Evolutionary conservation across 1,284 basidiomycete species (phyloP), one percentile per base, ranked within the genome.

Genomic region (Pascua guehoae): DNA sequence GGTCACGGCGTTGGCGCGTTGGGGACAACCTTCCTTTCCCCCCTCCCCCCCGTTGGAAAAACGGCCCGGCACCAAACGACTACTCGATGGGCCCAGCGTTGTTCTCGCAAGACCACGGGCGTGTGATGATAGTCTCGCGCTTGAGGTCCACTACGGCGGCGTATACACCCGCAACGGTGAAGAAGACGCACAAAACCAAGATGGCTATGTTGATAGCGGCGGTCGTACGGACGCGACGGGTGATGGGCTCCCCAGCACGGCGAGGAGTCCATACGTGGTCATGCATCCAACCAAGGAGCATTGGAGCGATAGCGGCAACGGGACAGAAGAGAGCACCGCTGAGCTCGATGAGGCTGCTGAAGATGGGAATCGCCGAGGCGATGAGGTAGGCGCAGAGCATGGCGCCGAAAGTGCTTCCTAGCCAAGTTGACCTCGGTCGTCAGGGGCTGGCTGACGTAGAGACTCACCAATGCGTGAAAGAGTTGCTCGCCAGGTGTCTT

Each of bases 141-240:
- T 65, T 65, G 51, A 68, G 79, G 73, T 97, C 91, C 32, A 89
- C 92, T 71, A 97, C 93, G 54, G 66, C 60, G 11, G 69, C 71
- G 52, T 71, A 74, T 2, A 70, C 71, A 16, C 66, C 66, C 12
- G 61, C 65, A 12, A 66, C 59, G 41, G 61, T 64, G 36, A 68
- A 54, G 49, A 69, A 68, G 44, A 63, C 41, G 42, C 66, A 66
- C 24, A 62, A 40, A 16, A 63, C 41, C 17, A 67, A 46, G 41
- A 67, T 50, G 40, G 67, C 41, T 5, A 56, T 10, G 44, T 69
- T 60, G n/a, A 46, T 58, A 17, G 56, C 48, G 16, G 62, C 41
- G 15, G 57, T 16, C 24, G 54, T 61, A 17, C 60, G 65, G 43
- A 42, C 67, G 7, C 62, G 50, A 7, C 24, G 24, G 24, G 24